Conservation (phyloP, 768 basidiomycete genomes). For the Auriscalpium vulgare region DNA sequence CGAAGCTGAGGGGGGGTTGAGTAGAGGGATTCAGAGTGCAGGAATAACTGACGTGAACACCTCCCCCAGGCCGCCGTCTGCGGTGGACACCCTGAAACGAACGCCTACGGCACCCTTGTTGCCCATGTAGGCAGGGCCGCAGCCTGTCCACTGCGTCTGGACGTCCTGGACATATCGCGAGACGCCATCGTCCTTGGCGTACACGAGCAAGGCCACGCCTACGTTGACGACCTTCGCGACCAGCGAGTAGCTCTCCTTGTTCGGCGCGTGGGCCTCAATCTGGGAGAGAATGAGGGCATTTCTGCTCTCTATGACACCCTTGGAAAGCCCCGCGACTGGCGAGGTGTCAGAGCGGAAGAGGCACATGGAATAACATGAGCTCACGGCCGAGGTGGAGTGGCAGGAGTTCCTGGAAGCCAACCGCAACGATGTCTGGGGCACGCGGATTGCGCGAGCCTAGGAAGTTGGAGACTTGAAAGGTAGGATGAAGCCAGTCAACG, state of each 20-base stretch:
- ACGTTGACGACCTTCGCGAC: slow-evolving; percentile 78
- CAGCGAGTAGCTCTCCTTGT: slow-evolving; percentile 68
- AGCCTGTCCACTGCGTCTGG: slow-evolving; percentile 70
- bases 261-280: slow-evolving; percentile 62
- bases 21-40: not conserved
- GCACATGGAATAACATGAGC: slow-evolving; percentile 18
- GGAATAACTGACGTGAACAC: slow-evolving; percentile 65
- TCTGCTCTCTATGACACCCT: slow-evolving; percentile 57
- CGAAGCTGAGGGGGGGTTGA: slow-evolving; percentile 50
- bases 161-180: slow-evolving; percentile 55
- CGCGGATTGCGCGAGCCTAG: slow-evolving; percentile 47
- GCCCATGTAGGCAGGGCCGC: slow-evolving; percentile 70
- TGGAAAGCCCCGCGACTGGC: slow-evolving; percentile 73
- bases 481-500: slow-evolving; percentile 87
- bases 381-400: slow-evolving; percentile 81
- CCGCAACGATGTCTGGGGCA: slow-evolving; percentile 81
- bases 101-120: slow-evolving; percentile 95
- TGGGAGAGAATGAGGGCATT: slow-evolving; percentile 67
- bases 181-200: slow-evolving; percentile 65
- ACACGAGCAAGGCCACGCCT: slow-evolving; percentile 83
- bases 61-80: slow-evolving; percentile 55
- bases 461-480: slow-evolving; percentile 66
- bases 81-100: slow-evolving; percentile 62
- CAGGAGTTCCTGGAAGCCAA: slow-evolving; percentile 90
- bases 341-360: slow-evolving; percentile 2